These are phyloP conservation scores for Metschnikowia cubensis DNA, from an alignment of 805 yeast genomes.

Conservation along the genomic window DNA sequence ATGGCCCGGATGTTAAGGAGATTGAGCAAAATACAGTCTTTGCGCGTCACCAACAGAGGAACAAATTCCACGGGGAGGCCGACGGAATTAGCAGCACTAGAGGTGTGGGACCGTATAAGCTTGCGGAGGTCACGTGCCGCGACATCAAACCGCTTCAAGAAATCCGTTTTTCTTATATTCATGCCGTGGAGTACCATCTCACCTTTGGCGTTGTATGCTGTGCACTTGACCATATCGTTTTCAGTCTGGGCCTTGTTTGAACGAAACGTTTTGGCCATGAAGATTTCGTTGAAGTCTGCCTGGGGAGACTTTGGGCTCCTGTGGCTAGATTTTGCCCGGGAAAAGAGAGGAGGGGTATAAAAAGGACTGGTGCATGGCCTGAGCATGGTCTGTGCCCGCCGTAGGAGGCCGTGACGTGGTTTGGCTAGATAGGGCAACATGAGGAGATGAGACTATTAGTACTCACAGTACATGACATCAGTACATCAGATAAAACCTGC, in stretches of 20 bases:
- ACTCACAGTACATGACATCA: too few species aligned
- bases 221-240: constrained; percentile 42
- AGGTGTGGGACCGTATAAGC: constrained; percentile 32
- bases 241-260: constrained; percentile 19
- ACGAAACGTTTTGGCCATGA: constrained; percentile 17
- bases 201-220: constrained; percentile 47
- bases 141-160: constrained; percentile 43
- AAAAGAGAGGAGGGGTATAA: neutral
- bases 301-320: neutral
- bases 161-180: constrained; percentile 40
- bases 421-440: neutral
- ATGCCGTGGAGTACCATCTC: constrained; percentile 42
- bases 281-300: constrained; percentile 13
- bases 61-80: constrained; percentile 45
- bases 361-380: neutral
- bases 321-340: neutral
- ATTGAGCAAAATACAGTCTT: constrained; percentile 44
- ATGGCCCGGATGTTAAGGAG: constrained; percentile 49
- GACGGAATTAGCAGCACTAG: constrained; percentile 1
- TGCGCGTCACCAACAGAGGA: constrained; percentile 50
- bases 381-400: neutral
- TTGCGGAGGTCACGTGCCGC: constrained; percentile 58
- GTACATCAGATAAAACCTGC: too few species aligned
- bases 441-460: neutral
- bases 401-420: neutral